Percentiles rank a stretch among this genome's conserved stretches.
These are phyloP conservation scores for Yamadazyma paraphyllophila DNA, from an alignment of 805 yeast species.

Conservation along the genomic window DNA sequence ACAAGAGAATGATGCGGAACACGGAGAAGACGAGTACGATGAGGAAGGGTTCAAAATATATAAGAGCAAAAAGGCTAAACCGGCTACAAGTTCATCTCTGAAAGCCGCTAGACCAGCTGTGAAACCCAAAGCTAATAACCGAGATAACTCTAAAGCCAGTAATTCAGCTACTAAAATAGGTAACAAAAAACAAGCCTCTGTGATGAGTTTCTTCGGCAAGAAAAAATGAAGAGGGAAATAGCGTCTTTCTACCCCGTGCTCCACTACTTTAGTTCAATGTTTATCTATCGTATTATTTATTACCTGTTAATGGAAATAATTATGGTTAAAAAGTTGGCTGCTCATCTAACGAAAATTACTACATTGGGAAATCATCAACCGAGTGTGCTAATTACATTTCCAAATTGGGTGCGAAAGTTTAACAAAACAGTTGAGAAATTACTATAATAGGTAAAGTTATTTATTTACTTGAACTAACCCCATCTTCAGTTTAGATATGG, in stretches of 20 bases:
- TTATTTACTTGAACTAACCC: slow-evolving; percentile 5
- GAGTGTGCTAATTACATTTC: slow-evolving; percentile 7
- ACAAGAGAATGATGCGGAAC: background rate
- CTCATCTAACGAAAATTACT: slow-evolving; percentile 4
- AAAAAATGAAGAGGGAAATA: slow-evolving; percentile 4
- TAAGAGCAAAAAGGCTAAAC: slow-evolving; percentile 18
- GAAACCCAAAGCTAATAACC: slow-evolving; percentile 2
- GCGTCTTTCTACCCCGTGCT: background rate
- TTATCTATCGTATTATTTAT: background rate
- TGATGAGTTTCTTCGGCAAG: slow-evolving; percentile 49
- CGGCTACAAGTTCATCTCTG: slow-evolving; percentile 2
- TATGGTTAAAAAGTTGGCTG: background rate
- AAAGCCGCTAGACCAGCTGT: slow-evolving; percentile 11
- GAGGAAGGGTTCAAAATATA: slow-evolving; percentile 51
- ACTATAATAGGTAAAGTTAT: slow-evolving; percentile 8
- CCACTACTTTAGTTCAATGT: background rate
- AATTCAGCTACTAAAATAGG: slow-evolving; percentile 16
- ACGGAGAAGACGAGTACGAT: slow-evolving; percentile 29
- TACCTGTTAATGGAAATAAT: slow-evolving; percentile 5
- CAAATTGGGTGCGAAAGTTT: slow-evolving; percentile 5
- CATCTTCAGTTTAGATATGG: background rate
- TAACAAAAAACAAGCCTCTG: slow-evolving; percentile 40
- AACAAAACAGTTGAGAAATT: slow-evolving; percentile 2
- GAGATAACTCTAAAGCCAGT: slow-evolving; percentile 3
- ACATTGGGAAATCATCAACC: slow-evolving; percentile 1